These are phyloP conservation scores for Flueggea neowawraea DNA, from an alignment of 441 rosid genomes.

Conservation along the genomic window DNA sequence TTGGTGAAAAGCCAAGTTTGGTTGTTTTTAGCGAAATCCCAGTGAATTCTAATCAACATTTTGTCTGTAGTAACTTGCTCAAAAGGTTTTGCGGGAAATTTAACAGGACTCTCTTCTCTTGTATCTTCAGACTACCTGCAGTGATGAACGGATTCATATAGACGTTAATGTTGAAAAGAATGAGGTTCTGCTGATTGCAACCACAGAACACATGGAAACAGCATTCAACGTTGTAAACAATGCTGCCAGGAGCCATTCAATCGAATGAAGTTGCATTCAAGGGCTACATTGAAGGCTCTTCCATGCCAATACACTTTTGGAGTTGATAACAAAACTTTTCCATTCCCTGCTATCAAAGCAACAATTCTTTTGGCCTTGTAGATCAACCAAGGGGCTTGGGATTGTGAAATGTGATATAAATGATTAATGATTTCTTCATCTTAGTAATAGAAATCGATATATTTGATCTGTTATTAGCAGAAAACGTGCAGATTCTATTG, in stretches of 20 bases:
- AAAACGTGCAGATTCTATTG: slow-evolving; percentile 22
- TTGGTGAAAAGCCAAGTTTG: slow-evolving; percentile 81
- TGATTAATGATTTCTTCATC: slow-evolving; percentile 30
- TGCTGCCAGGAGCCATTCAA: slow-evolving; percentile 51
- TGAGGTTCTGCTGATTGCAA: slow-evolving; percentile 60
- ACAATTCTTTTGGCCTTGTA: slow-evolving; percentile 61
- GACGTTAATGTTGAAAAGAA: slow-evolving; percentile 54
- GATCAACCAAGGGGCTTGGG: slow-evolving; percentile 44
- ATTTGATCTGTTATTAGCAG: slow-evolving; percentile 30
- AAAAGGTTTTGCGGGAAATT: slow-evolving; percentile 78
- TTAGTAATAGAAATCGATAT: slow-evolving; percentile 36
- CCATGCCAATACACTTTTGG: slow-evolving; percentile 46
- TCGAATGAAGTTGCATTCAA: slow-evolving; percentile 44
- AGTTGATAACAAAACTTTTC: slow-evolving; percentile 36
- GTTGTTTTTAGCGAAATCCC: slow-evolving; percentile 88
- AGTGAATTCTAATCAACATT: slow-evolving; percentile 49
- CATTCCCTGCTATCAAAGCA: slow-evolving; percentile 61
- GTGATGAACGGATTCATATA: slow-evolving; percentile 64
- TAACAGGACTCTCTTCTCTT: slow-evolving; percentile 49
- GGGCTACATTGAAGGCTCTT: slow-evolving; percentile 45
- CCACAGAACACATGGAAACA: slow-evolving; percentile 46
- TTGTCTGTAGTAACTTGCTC: slow-evolving; percentile 64
- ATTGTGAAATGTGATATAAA: slow-evolving; percentile 31
- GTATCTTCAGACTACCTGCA: slow-evolving; percentile 45
- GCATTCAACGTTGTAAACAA: slow-evolving; percentile 46